These are phyloP conservation scores for Thoreauomyces humboldtii DNA, from an alignment of 192 early-diverging fungal species.

Conservation along the genomic window DNA sequence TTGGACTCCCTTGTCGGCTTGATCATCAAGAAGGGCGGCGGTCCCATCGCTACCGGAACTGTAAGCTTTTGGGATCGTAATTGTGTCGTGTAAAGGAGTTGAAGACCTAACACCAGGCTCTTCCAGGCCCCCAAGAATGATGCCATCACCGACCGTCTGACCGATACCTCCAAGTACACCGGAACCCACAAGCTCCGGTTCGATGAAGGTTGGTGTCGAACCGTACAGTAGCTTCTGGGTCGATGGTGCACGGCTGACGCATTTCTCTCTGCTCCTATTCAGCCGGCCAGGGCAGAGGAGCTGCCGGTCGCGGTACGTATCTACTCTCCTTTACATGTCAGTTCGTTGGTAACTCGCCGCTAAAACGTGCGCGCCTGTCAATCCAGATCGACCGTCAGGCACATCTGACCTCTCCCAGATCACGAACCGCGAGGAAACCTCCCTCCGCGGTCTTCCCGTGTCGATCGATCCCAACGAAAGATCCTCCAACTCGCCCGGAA, in stretches of 20 bases:
- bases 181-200: constrained; percentile 58
- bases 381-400: constrained; percentile 25
- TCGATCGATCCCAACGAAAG: constrained; percentile 26
- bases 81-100: too few species aligned
- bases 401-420: constrained; percentile 37
- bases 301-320: constrained; percentile 35
- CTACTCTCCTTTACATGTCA: neutral
- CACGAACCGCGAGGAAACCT: constrained; percentile 32
- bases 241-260: too few species aligned
- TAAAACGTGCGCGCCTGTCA: too few species aligned
- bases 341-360: too few species aligned
- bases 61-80: constrained; percentile 12
- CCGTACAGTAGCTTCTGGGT: too few species aligned
- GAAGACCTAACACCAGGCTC: too few species aligned
- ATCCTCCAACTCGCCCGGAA: neutral
- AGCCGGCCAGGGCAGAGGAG: constrained; percentile 44
- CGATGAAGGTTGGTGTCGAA: constrained; percentile 38
- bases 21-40: constrained; percentile 17
- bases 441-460: constrained; percentile 22
- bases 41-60: constrained; percentile 34
- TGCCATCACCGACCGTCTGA: constrained; percentile 35
- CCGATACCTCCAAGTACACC: constrained; percentile 44
- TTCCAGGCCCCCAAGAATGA: constrained; percentile 34
- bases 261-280: too few species aligned
- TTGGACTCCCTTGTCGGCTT: constrained; percentile 21